Evolutionary conservation across 495 filamentous ascomycete genomes (phyloP), one percentile per base, ranked within the genome.

Genomic region (Talaromyces proteolyticus): DNA sequence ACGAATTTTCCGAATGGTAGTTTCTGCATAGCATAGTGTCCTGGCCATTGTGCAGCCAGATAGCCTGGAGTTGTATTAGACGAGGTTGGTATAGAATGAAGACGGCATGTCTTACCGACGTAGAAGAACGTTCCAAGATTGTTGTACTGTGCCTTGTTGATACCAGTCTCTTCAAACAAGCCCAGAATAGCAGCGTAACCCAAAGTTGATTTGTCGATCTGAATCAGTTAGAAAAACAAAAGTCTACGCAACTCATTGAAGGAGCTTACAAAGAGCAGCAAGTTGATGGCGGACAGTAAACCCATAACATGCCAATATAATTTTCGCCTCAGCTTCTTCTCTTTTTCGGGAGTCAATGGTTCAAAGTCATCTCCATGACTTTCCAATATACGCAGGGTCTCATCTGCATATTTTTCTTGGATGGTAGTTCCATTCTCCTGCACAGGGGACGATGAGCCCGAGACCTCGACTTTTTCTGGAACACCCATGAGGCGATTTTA

Each of bases 191-290:
- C 52, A 12, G 57, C 51, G 19, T 60, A 60, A 5, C 47, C 41
- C 0, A 62, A 46, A 14, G 59, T 59, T 2, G 59, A 47, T 48
- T 62, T 62, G 29, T 60, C 57, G 25, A 62, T 51, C 59, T 62
- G 19, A 34, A 10, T 14, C 14, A 8, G 29, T 34, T 14, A 34
- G 29, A 34, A 14, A 34, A 34, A 4, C 8, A 4, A 34, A 14
- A 42, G 11, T 21, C 22, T 3, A 4, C 3, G n/a, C n/a, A n/a
- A n/a, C n/a, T n/a, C n/a, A n/a, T n/a, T n/a, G 25, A 6, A 25
- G 19, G 17, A 25, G 39, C 50, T 41, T 25, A 61, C 58, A 50
- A 61, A 61, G 10, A 61, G 26, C 16, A 54, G 25, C 6, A 61
- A 22, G 40, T 61, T 59, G 4, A 53, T 61, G 8, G 49, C 26